phyloP scores from a whole-genome alignment of 1,284 basidiomycete species.

The Irpex lacteus region DNA sequence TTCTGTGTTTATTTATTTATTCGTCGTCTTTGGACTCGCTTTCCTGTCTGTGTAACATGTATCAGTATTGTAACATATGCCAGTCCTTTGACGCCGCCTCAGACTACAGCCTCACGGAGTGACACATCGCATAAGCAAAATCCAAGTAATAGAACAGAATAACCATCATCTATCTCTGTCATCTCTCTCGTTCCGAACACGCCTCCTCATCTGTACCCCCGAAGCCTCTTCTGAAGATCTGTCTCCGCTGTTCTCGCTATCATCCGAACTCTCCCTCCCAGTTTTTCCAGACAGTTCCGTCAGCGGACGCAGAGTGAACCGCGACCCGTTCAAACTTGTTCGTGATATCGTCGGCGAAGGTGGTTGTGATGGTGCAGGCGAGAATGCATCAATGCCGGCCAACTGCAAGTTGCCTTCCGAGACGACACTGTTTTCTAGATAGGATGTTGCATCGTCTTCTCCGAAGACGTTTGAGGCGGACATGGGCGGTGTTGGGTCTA shows the following conservation, averaged over 20 bases:
- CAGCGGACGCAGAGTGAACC: conserved; percentile 17
- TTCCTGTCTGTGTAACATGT: background rate
- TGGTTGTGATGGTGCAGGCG: conserved; percentile 62
- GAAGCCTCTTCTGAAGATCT: conserved; percentile 16
- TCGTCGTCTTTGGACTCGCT: background rate
- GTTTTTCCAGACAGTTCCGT: conserved; percentile 5
- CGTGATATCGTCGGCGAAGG: conserved; percentile 57
- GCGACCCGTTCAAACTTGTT: conserved; percentile 18
- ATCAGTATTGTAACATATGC: conserved; percentile 3
- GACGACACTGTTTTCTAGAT: conserved; percentile 32
- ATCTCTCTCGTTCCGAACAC: conserved; percentile 12
- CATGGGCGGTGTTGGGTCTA: conserved; percentile 5
- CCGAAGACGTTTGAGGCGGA: background rate
- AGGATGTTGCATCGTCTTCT: conserved; percentile 3
- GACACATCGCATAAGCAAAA: background rate
- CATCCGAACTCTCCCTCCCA: conserved; percentile 12
- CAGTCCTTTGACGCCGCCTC: background rate
- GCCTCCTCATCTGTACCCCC: conserved; percentile 19
- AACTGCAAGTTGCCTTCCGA: conserved; percentile 53
- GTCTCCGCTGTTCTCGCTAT: conserved; percentile 2
- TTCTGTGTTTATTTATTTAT: background rate
- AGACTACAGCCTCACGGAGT: background rate
- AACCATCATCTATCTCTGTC: background rate
- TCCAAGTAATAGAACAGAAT: background rate
- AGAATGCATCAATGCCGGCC: conserved; percentile 69